Evolutionary conservation across 1,284 basidiomycete genomes (phyloP).

Genomic region (Leccinum cinnamomeum): DNA sequence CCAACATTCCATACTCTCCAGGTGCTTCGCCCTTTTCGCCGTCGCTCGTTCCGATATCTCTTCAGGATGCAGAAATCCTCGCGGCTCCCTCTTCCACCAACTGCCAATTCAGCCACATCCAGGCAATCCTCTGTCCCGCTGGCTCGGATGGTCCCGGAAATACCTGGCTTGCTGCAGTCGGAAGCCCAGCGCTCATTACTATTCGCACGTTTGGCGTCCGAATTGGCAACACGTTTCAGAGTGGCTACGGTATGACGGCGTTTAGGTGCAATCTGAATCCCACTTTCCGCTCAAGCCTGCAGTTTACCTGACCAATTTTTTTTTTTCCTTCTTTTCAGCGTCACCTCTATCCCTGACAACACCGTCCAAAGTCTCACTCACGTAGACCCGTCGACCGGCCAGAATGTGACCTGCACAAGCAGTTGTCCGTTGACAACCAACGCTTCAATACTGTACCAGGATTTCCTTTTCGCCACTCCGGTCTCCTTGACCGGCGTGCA

Average conservation of each 20-base stretch:
- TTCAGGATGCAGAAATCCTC: conserved; percentile 64
- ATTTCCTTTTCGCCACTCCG: conserved; percentile 76
- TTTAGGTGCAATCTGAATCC: conserved; percentile 66
- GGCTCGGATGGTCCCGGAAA: conserved; percentile 78
- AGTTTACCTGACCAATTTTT: conserved; percentile 6
- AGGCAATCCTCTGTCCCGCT: conserved; percentile 81
- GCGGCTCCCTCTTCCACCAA: conserved; percentile 72
- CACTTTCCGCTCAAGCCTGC: neutral
- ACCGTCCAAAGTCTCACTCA: conserved; percentile 74
- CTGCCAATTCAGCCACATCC: conserved; percentile 66
- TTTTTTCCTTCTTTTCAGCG: conserved; percentile 42
- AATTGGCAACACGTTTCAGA: conserved; percentile 86
- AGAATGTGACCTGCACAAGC: conserved; percentile 70
- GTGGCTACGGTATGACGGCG: conserved; percentile 76
- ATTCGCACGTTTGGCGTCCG: conserved; percentile 82
- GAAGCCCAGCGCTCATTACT: conserved; percentile 69
- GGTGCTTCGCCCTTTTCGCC: conserved; percentile 86
- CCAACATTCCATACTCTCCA: conserved; percentile 71
- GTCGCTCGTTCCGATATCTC: conserved; percentile 85
- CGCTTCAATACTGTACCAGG: conserved; percentile 78
- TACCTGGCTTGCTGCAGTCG: conserved; percentile 83
- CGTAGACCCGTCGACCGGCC: conserved; percentile 71
- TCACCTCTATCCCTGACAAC: conserved; percentile 89
- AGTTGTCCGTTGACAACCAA: conserved; percentile 77
- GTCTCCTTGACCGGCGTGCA: conserved; percentile 78